Base-by-base conservation (phyloP, 208 protist species). In the Leishmania tarentolae region DNA sequence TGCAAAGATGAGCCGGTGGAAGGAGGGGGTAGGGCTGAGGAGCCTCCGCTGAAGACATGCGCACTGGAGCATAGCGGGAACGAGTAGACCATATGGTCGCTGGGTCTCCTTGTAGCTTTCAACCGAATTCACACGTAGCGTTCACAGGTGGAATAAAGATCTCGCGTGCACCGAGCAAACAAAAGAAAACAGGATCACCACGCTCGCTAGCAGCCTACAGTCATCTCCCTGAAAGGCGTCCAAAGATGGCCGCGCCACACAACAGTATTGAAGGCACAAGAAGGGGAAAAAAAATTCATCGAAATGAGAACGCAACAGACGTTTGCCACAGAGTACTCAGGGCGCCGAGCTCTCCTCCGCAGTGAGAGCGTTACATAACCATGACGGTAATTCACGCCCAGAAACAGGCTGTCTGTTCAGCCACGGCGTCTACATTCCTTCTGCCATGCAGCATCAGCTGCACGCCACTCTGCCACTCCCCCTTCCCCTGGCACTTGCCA, bases 241-340 rank as follows among this genome's bases (percentile, higher is more conserved):
- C 50, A 3, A 5, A 8, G 50, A 53, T n/a, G 50, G 15, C 50
- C 8, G 59, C 24, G 4, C 24, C 3, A 28, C 53, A 59, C 3
- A n/a, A 21, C 56, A 24, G 56, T 11, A 8, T 11, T 61, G 24
- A n/a, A 31, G 24, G 56, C 24, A 11, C 4, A 28, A 0, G 15
- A 61, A 61, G n/a, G 63, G 80, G 7, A 15, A 78, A 75, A 78
- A 72, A 56, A 63, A n/a, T n/a, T n/a, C n/a, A n/a, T n/a, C n/a
- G 83, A 71, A 5, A 21, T 75, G 28, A 35, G 50, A n/a, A 13
- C 46, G 65, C 24, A 76, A 46, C 3, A 17, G 42, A 31, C 56
- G 11, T 3, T 3, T 7, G n/a, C n/a, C 56, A 11, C 56, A 53
- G 47, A 28, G 56, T 31, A 17, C 11, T 8, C 24, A 31, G 56